These are phyloP conservation scores for Cystobasidium ongulense DNA, from an alignment of 768 basidiomycete species.

Conservation along the genomic window DNA sequence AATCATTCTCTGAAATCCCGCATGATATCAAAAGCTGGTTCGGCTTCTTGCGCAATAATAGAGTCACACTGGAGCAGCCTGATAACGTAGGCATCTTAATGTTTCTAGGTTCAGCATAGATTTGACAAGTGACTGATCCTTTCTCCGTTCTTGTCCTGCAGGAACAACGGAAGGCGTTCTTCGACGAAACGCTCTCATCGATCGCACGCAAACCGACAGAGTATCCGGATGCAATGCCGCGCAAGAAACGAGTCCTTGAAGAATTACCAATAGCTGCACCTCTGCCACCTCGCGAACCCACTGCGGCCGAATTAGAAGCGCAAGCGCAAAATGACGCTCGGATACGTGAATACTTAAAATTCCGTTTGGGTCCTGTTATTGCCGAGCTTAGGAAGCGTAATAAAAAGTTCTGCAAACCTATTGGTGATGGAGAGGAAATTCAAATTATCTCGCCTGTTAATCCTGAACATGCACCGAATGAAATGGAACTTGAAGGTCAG, in stretches of 20 bases:
- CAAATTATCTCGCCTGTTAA: constrained; percentile 8
- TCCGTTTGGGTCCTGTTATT: constrained; percentile 80
- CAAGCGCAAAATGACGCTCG: constrained; percentile 75
- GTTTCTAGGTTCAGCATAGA: background rate
- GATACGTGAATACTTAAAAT: constrained; percentile 71
- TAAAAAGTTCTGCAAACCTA: constrained; percentile 75
- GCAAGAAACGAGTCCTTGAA: constrained; percentile 75
- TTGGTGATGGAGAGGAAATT: constrained; percentile 42
- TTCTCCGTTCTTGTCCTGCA: constrained; percentile 29
- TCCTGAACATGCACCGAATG: background rate
- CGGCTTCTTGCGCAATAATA: constrained; percentile 63
- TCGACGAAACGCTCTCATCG: constrained; percentile 62
- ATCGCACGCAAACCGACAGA: constrained; percentile 68
- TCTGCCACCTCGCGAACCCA: constrained; percentile 70
- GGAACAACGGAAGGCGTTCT: constrained; percentile 64
- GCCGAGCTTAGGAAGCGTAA: constrained; percentile 84
- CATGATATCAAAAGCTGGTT: constrained; percentile 86
- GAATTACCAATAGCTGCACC: constrained; percentile 81
- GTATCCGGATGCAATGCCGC: constrained; percentile 79
- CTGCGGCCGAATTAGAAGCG: constrained; percentile 67
- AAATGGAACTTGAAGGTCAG: background rate
- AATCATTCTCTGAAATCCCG: constrained; percentile 60
- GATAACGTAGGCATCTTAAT: constrained; percentile 42
- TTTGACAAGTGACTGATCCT: background rate
- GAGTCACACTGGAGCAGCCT: constrained; percentile 59